Evolutionary conservation across 306 rosid species (phyloP), one percentile per base, ranked within the genome.

Genomic region (Casuarina equisetifolia): DNA sequence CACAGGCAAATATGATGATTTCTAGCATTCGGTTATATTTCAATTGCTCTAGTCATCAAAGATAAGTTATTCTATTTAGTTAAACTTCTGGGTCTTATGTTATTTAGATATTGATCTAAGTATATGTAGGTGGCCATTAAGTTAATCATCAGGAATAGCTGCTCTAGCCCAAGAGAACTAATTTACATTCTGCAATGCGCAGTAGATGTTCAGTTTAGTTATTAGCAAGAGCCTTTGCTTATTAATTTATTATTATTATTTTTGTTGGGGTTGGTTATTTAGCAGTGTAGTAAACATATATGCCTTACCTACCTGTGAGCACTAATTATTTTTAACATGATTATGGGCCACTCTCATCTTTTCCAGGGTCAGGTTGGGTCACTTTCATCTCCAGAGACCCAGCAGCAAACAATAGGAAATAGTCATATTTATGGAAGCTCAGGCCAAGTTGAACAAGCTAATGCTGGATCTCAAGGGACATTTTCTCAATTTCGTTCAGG

Each of bases 351-450:
- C 78, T 80, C 55, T 78, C 59, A 25, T 25, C 32, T 25, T 84
- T 85, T 87, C 44, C 90, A 94, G 98, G 97, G 97, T 76, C 97
- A 92, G 87, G 74, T 94, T 70, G 97, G 98, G 76, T 85, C 97
- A 48, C 83, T 91, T 79, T 82, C 96, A 59, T 81, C 90, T 76
- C 71, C 97, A 48, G 97, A 94, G 57, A 88, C 85, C 72, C 89
- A 88, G 75, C 97, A 92, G 62, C 98, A 88, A 80, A 72, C 92
- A 75, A 79, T 77, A 77, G 91, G 91, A 80, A 87, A 74, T 46
- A 86, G 78, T 87, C 97, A 90, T 79, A 80, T 88, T 54, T 88
- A 86, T 84, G 98, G 89, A 90, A 81, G 88, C 74, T 81, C 89
- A 76, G 86, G 85, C 19, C 94, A 86, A 80, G 85, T 86, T 82